A percentile compares a stretch with the other conserved stretches of the same genome.
Conservation (phyloP, 352 stramenopile species). For the Phytopythium kandeliae region DNA sequence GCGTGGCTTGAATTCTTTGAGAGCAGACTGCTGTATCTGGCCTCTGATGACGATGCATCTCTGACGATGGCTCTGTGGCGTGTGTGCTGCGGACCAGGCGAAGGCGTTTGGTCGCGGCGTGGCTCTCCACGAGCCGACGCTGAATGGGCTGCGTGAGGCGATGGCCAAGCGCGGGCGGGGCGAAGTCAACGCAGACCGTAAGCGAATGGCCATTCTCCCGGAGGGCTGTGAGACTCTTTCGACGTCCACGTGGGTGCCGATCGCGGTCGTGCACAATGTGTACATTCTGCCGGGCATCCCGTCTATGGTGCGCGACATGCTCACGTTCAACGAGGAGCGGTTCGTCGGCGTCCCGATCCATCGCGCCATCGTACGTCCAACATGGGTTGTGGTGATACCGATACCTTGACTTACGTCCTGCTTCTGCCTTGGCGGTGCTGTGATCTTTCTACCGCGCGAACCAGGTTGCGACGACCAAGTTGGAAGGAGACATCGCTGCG, state of each 20-base stretch:
- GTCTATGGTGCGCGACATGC: conserved; percentile 77
- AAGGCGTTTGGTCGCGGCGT: conserved; percentile 69
- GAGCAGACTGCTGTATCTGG: too few species aligned
- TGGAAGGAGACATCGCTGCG: conserved; percentile 67
- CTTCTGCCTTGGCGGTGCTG: too few species aligned
- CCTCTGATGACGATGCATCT: too few species aligned
- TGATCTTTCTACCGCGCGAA: conserved; percentile 1
- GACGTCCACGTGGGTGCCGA: conserved; percentile 64
- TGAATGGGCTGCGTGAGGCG: conserved; percentile 42
- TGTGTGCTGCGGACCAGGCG: conserved; percentile 29
- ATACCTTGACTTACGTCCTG: too few species aligned
- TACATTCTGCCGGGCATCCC: conserved; percentile 83
- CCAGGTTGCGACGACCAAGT: conserved; percentile 63
- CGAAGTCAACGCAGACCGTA: conserved; percentile 59
- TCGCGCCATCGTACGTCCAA: conserved; percentile 52
- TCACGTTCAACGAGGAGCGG: conserved; percentile 72
- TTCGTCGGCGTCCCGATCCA: conserved; percentile 78
- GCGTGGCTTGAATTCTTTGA: too few species aligned
- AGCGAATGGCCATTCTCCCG: conserved; percentile 72
- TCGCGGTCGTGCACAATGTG: conserved; percentile 76
- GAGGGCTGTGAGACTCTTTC: conserved; percentile 45
- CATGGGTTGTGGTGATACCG: too few species aligned
- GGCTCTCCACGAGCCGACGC: conserved; percentile 59
- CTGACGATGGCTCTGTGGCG: too few species aligned
- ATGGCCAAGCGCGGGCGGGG: conserved; percentile 29